Evolutionary conservation across 148 eudicot species (phyloP), one percentile per base, ranked within the genome.

Genomic region (Selenicereus undatus): DNA sequence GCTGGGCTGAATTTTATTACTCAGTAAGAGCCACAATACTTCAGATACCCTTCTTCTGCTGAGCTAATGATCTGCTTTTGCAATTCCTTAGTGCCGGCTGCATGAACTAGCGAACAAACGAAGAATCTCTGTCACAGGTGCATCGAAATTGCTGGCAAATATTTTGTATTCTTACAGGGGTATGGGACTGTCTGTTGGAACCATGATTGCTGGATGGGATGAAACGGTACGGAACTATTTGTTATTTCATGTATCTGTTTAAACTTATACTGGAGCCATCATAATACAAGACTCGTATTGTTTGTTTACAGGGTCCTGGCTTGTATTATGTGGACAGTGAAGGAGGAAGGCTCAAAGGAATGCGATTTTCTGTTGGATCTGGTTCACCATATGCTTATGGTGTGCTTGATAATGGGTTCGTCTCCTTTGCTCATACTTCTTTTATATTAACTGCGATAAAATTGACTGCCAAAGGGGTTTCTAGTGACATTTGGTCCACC

Each of bases 161-260:
- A 96, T 96, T 78, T 85, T 96, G 68, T 96, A 96, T 82, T 88
- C 89, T 42, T 96, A 94, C 83, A 89, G 99, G 77, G 99, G 99
- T 70, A 96, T 96, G 98, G 99, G 99, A 21, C 90, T 96, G 78
- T 96, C 99, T 71, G 98, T 96, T 66, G 99, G 99, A 77, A 96
- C 99, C 77, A 96, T 96, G 99, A 96, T 96, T 81, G 99, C 99
- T 83, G 99, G 99, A 79, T 96, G 98, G 98, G 99, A 96, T 81
- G 99, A 94, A 87, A 91, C 91, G 89, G 99, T 96, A 91, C 81
- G 27, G 14, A 54, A 29, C 24, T 17, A 36, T 8, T 27, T 27
- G 29, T 66, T 54, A 39, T 29, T 14, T 73, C 29, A 16, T 39
- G 77, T 56, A 17, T 21, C 75, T 64, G 27, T 66, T 65, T 0